Evolutionary conservation across 1,284 basidiomycete genomes (phyloP).

Genomic region (Puccinia polysora): DNA sequence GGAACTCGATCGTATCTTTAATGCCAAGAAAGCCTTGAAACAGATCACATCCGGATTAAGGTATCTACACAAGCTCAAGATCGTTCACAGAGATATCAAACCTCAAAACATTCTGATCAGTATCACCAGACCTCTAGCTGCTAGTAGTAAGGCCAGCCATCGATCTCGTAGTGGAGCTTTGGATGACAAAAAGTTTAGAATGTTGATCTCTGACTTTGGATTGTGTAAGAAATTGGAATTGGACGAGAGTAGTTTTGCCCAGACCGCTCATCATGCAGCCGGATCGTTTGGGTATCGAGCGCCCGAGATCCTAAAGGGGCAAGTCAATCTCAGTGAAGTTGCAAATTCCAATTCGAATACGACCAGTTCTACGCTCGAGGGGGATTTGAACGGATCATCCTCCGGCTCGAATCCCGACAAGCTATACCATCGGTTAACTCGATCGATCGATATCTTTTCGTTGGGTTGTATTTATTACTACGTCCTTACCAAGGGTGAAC

Average conservation of each 20-base stretch:
- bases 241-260: conserved; percentile 88
- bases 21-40: conserved; percentile 77
- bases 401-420: conserved; percentile 10
- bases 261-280: conserved; percentile 66
- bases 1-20: conserved; percentile 68
- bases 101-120: conserved; percentile 97
- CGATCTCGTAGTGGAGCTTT: not conserved
- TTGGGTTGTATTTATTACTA: conserved; percentile 90
- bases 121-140: conserved; percentile 56
- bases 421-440: conserved; percentile 64
- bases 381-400: conserved; percentile 8
- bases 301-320: conserved; percentile 82
- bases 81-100: conserved; percentile 97
- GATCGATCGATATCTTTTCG: conserved; percentile 89
- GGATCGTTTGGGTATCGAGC: conserved; percentile 92
- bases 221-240: conserved; percentile 85
- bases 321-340: conserved; percentile 78
- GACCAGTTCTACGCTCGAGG: conserved; percentile 19
- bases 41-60: conserved; percentile 83
- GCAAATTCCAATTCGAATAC: conserved; percentile 43
- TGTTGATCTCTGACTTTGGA: conserved; percentile 94
- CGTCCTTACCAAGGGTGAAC: conserved; percentile 74
- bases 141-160: conserved; percentile 4
- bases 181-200: conserved; percentile 59
- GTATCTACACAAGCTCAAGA: conserved; percentile 88